These are phyloP conservation scores for Teunomyces kruisii DNA, from an alignment of 805 yeast species.

Conservation along the genomic window DNA sequence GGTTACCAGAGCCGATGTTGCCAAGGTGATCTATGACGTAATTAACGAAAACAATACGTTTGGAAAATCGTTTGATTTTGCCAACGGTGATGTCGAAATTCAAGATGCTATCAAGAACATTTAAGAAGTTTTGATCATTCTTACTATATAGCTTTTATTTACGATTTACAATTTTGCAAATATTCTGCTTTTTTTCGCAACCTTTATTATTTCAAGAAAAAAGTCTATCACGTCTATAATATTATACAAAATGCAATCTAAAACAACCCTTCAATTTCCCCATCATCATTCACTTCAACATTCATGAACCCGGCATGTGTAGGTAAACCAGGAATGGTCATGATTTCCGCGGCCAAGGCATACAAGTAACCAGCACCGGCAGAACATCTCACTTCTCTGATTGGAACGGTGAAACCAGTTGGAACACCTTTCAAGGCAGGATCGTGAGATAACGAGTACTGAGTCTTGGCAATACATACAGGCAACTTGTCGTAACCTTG, in stretches of 20 bases:
- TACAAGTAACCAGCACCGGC: constrained; percentile 97
- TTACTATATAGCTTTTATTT: background rate
- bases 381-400: constrained; percentile 89
- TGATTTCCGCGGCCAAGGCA: constrained; percentile 94
- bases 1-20: constrained; percentile 57
- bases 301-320: constrained; percentile 97
- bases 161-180: background rate
- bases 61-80: constrained; percentile 44
- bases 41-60: constrained; percentile 37
- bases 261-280: constrained; percentile 91
- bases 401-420: constrained; percentile 88
- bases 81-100: constrained; percentile 39
- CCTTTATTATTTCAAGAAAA: background rate
- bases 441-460: constrained; percentile 93
- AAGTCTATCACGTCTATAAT: constrained; percentile 3
- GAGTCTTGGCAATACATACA: constrained; percentile 96
- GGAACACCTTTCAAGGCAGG: constrained; percentile 94
- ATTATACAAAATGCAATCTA: constrained; percentile 28
- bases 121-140: too few species aligned
- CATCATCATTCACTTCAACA: constrained; percentile 86
- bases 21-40: constrained; percentile 40
- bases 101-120: background rate
- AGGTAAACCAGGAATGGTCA: constrained; percentile 96
- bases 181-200: background rate
- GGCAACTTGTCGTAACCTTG: constrained; percentile 93